Conservation (phyloP, 306 rosid species). For the Malus asiatica region DNA sequence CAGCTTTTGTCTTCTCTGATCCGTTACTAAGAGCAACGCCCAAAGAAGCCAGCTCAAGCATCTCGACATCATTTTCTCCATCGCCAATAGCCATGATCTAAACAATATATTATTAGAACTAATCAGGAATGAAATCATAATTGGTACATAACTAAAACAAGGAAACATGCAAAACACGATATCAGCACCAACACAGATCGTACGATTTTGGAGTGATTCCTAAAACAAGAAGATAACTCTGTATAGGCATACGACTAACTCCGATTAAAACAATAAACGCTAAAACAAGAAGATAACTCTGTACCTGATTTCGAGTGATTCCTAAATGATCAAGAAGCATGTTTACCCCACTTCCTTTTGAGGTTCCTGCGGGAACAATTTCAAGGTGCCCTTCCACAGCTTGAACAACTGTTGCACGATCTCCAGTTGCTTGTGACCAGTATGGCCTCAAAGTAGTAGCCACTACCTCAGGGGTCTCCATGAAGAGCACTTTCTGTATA, state of each 20-base stretch:
- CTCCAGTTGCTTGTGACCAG: slow-evolving; percentile 67
- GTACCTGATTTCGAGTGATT: slow-evolving; percentile 63
- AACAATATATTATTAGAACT: slow-evolving; percentile 1
- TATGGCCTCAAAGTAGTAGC: slow-evolving; percentile 58
- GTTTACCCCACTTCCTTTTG: slow-evolving; percentile 81
- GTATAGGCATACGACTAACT: neutral
- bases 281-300: neutral
- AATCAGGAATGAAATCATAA: neutral
- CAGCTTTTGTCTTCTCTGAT: slow-evolving; percentile 72
- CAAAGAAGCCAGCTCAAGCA: slow-evolving; percentile 85
- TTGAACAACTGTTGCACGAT: slow-evolving; percentile 71
- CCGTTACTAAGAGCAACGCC: slow-evolving; percentile 87
- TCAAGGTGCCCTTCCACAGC: slow-evolving; percentile 80
- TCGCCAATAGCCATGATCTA: slow-evolving; percentile 98
- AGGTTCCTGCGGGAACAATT: slow-evolving; percentile 80
- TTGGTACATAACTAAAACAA: neutral
- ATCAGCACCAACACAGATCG: neutral
- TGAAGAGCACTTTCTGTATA: slow-evolving; percentile 73
- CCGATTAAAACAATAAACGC: neutral
- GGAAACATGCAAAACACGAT: neutral
- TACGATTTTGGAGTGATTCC: too few relatives aligned
- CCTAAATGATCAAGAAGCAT: slow-evolving; percentile 84
- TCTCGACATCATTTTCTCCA: slow-evolving; percentile 89
- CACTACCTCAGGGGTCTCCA: slow-evolving; percentile 61
- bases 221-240: too few relatives aligned